phyloP scores from a whole-genome alignment of 2,329 filamentous ascomycete genomes.

The Xylaria sp. region DNA sequence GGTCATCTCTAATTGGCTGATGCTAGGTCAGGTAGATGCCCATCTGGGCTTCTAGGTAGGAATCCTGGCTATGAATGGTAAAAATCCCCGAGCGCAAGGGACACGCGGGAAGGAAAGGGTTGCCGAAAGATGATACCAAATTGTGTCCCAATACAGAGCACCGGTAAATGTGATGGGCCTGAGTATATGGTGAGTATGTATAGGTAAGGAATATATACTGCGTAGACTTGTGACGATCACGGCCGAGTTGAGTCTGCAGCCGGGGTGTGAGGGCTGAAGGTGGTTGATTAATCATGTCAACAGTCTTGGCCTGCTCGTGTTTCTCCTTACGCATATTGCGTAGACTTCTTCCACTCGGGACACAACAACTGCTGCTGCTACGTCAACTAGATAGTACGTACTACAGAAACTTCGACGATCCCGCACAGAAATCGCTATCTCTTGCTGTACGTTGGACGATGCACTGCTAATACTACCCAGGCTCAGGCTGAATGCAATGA shows the following conservation, averaged over 20 bases:
- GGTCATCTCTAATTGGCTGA: neutral
- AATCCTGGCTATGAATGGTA: neutral
- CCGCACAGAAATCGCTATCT: slow-evolving; percentile 8
- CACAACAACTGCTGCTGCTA: too few relatives aligned
- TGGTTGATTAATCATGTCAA: neutral
- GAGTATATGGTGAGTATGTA: neutral
- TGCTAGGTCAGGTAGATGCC: neutral
- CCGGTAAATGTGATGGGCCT: neutral
- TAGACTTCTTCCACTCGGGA: too few relatives aligned
- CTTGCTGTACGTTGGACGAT: neutral
- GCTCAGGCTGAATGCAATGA: slow-evolving; percentile 16
- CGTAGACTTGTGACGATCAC: neutral
- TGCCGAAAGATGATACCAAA: neutral
- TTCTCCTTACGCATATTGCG: neutral
- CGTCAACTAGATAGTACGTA: too few relatives aligned
- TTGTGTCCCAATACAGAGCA: neutral
- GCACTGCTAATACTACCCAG: neutral
- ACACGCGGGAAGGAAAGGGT: neutral
- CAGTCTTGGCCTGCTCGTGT: neutral
- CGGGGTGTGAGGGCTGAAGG: neutral
- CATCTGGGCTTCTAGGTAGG: neutral
- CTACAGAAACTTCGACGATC: neutral
- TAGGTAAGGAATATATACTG: neutral
- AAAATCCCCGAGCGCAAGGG: neutral
- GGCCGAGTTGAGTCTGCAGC: neutral